A percentile compares a stretch with the other conserved stretches of the same genome.
phyloP scores from a whole-genome alignment of 73 alveolate species.

The Breviolum minutum region DNA sequence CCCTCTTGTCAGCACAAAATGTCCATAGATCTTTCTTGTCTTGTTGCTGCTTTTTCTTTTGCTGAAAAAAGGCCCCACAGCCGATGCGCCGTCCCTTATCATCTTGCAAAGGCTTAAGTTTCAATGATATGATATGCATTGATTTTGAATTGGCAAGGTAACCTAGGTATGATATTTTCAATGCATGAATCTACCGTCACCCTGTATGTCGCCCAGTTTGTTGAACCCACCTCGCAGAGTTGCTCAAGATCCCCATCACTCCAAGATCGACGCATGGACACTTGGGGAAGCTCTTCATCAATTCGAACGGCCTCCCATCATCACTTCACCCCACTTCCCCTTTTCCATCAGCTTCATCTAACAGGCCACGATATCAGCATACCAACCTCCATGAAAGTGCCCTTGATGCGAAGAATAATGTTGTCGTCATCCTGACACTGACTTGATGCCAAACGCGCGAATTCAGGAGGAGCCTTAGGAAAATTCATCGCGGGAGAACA shows the following conservation, averaged over 20 bases:
- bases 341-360: not conserved
- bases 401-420: constrained; percentile 79
- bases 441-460: too few relatives aligned
- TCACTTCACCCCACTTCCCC: not conserved
- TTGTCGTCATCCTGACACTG: constrained; percentile 60
- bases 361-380: too few relatives aligned
- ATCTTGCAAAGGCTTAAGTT: too few relatives aligned
- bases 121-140: too few relatives aligned
- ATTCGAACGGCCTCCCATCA: constrained; percentile 72
- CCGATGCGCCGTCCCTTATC: not conserved
- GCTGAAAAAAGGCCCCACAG: not conserved
- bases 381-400: constrained; percentile 95
- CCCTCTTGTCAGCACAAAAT: too few relatives aligned
- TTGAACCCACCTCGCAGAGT: constrained; percentile 51
- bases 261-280: constrained; percentile 90
- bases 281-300: constrained; percentile 87
- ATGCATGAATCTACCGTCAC: too few relatives aligned
- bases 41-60: not conserved
- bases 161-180: too few relatives aligned
- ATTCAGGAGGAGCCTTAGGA: constrained; percentile 65
- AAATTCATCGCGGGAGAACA: not conserved
- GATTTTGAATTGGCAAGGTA: too few relatives aligned
- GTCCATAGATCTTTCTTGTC: too few relatives aligned
- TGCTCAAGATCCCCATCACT: constrained; percentile 82
- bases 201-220: not conserved